These are phyloP conservation scores for Fusarium nanum DNA, from an alignment of 2,329 filamentous ascomycete species.

Conservation along the genomic window DNA sequence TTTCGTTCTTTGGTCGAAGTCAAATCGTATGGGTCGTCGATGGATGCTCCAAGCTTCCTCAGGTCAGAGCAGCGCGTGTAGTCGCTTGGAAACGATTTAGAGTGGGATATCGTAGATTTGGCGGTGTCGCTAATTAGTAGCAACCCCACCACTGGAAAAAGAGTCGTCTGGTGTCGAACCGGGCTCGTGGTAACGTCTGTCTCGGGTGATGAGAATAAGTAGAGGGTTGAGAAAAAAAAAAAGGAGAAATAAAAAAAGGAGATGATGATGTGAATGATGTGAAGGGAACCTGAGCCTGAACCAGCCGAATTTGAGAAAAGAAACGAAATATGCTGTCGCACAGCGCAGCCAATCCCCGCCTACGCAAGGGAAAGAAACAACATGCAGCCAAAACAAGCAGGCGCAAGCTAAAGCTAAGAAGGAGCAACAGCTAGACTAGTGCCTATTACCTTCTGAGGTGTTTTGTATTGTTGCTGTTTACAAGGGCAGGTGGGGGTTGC, in stretches of 20 bases:
- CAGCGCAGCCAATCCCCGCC: conserved; percentile 33
- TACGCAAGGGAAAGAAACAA: conserved; percentile 32
- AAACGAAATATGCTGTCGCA: conserved; percentile 30
- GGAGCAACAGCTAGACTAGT: conserved; percentile 11
- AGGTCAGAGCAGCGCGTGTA: conserved; percentile 2
- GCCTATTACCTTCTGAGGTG: conserved; percentile 28
- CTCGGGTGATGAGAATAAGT: conserved; percentile 7
- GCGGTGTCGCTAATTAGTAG: conserved; percentile 39
- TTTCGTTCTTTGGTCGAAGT: neutral
- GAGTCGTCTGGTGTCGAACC: conserved; percentile 31
- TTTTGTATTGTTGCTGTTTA: conserved; percentile 36
- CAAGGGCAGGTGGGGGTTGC: conserved; percentile 40
- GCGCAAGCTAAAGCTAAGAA: conserved; percentile 25
- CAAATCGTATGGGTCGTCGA: neutral
- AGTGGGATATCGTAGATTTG: conserved; percentile 28
- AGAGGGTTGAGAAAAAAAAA: neutral
- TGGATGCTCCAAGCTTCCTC: neutral
- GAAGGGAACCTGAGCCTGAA: conserved; percentile 1
- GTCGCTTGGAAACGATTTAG: conserved; percentile 12
- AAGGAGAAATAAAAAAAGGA: conserved; percentile 7
- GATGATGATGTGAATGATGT: conserved; percentile 24
- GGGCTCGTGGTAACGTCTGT: conserved; percentile 16
- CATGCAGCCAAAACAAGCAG: conserved; percentile 36
- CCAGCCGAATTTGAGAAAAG: conserved; percentile 17
- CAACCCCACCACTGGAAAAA: conserved; percentile 42